Conservation (phyloP, 495 filamentous ascomycete species). For the Tuber indicum region DNA sequence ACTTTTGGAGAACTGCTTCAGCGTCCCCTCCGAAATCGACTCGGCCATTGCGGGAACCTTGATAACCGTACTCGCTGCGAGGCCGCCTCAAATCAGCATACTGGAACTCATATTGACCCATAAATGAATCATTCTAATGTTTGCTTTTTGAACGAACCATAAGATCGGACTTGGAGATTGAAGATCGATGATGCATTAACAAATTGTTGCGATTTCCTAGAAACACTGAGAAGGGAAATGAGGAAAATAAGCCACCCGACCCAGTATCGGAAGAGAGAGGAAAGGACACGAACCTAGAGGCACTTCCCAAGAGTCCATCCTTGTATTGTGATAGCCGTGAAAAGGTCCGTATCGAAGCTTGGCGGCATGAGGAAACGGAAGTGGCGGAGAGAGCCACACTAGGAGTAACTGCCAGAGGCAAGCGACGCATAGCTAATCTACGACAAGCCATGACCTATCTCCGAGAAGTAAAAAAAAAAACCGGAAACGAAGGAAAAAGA, state of each 20-base stretch:
- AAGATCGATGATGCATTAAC: slow-evolving; percentile 32
- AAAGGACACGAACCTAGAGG: slow-evolving; percentile 9
- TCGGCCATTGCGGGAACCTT: slow-evolving; percentile 98
- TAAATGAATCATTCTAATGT: background rate
- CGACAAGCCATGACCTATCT: slow-evolving; percentile 24
- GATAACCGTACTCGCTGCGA: slow-evolving; percentile 59
- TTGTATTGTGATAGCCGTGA: slow-evolving; percentile 33
- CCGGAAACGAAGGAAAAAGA: background rate
- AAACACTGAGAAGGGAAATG: slow-evolving; percentile 9
- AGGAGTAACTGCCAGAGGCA: slow-evolving; percentile 17
- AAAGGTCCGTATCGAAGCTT: slow-evolving; percentile 29
- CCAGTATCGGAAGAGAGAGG: background rate
- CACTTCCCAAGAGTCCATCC: slow-evolving; percentile 19
- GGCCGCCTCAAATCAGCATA: background rate
- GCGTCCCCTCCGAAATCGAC: slow-evolving; percentile 93
- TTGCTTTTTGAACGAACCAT: slow-evolving; percentile 24
- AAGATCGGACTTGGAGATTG: slow-evolving; percentile 36
- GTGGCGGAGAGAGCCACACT: slow-evolving; percentile 16
- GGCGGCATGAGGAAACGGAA: slow-evolving; percentile 5
- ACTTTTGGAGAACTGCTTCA: slow-evolving; percentile 93
- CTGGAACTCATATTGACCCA: background rate
- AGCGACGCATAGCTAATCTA: slow-evolving; percentile 34
- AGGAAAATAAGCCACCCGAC: slow-evolving; percentile 15
- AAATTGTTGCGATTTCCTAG: slow-evolving; percentile 32
- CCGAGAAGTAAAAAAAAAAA: background rate